Evolutionary conservation across 345 rosid species (phyloP).

Genomic region (Angophora floribunda): DNA sequence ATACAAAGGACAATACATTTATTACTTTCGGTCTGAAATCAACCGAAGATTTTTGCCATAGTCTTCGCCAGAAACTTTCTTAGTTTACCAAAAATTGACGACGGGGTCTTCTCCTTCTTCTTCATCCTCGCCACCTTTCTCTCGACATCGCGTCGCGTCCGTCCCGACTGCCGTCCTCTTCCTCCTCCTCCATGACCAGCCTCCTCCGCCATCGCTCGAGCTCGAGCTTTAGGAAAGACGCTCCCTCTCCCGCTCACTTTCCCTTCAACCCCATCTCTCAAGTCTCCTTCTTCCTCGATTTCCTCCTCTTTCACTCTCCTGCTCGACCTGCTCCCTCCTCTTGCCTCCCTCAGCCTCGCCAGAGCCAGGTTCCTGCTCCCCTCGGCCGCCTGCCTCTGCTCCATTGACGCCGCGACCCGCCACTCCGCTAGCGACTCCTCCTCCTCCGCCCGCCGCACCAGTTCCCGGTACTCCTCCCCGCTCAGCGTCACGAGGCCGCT

Average conservation of each 20-base stretch:
- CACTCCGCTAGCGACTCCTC: conserved; percentile 25
- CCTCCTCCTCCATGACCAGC: neutral
- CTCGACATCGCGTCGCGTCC: conserved; percentile 1
- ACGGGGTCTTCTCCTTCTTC: neutral
- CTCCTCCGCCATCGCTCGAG: neutral
- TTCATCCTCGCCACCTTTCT: neutral
- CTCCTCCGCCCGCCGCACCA: conserved; percentile 30
- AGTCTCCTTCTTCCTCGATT: neutral
- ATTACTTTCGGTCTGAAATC: neutral
- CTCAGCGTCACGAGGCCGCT: conserved; percentile 7
- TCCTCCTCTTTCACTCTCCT: neutral
- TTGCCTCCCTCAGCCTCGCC: conserved; percentile 11
- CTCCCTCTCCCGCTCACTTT: neutral
- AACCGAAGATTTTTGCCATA: conserved; percentile 9
- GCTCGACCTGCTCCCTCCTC: neutral
- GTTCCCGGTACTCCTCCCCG: conserved; percentile 19
- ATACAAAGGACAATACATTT: neutral
- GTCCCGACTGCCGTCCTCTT: neutral
- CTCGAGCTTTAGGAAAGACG: conserved; percentile 22
- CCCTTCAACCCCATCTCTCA: conserved; percentile 2
- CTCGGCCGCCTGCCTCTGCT: conserved; percentile 38
- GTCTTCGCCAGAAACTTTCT: conserved; percentile 4
- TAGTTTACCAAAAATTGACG: conserved; percentile 10
- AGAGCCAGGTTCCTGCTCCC: conserved; percentile 16
- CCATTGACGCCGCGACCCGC: conserved; percentile 30